Evolutionary conservation across 2,329 filamentous ascomycete genomes (phyloP).

Genomic region (Lecanoromycetidae sp.): DNA sequence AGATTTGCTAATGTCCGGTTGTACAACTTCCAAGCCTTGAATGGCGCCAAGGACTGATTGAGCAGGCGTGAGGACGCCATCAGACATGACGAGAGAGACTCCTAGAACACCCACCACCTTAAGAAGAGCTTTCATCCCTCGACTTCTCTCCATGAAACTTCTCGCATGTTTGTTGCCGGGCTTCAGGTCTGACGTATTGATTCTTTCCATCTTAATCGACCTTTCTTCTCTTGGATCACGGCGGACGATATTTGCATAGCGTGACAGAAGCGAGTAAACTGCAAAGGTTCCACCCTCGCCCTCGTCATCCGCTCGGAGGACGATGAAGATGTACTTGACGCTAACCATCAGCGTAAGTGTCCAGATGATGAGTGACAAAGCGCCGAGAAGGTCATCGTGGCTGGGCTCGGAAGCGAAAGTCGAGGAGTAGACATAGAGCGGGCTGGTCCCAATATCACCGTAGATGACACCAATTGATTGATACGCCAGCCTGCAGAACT

Average conservation of each 20-base stretch:
- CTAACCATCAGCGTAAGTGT: constrained; percentile 45
- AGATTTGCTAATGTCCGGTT: constrained; percentile 33
- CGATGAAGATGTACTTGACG: constrained; percentile 44
- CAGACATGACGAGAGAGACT: constrained; percentile 42
- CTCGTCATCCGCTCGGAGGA: constrained; percentile 43
- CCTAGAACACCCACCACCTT: constrained; percentile 43
- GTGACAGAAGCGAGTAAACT: constrained; percentile 40
- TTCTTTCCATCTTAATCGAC: constrained; percentile 36
- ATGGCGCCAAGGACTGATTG: constrained; percentile 47
- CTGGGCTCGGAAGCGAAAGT: constrained; percentile 35
- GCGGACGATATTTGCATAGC: constrained; percentile 43
- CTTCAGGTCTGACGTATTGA: constrained; percentile 34
- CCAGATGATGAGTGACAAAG: constrained; percentile 45
- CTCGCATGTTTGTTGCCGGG: constrained; percentile 33
- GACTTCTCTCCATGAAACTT: constrained; percentile 36
- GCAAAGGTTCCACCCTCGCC: constrained; percentile 47
- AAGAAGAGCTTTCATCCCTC: constrained; percentile 33
- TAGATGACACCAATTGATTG: constrained; percentile 47
- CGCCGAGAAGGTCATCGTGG: constrained; percentile 40
- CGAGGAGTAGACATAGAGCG: constrained; percentile 45
- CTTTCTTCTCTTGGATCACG: constrained; percentile 39
- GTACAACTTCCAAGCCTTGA: constrained; percentile 41
- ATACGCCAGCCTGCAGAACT: constrained; percentile 34
- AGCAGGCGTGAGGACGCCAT: constrained; percentile 45
- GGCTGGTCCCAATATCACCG: constrained; percentile 47